Base-by-base conservation (phyloP, 1,284 basidiomycete genomes). In the Hemileia vastatrix region DNA sequence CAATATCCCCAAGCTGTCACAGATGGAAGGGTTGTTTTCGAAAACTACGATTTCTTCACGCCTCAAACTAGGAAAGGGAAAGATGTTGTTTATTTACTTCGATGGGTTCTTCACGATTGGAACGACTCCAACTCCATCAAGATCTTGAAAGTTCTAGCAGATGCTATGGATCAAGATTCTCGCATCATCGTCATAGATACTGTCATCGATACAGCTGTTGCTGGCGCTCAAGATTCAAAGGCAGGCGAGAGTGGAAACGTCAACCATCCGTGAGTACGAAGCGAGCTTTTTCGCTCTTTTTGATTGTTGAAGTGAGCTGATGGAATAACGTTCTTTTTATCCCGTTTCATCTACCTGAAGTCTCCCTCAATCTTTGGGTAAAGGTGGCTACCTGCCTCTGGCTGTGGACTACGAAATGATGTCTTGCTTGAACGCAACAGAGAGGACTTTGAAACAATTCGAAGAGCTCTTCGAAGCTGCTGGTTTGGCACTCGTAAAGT, bases 31-130 rank as follows among this genome's bases (percentile, higher is more conserved):
- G 15, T 40, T 40, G 36, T 11, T 9, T 40, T 40, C 36, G n/a
- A n/a, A n/a, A n/a, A n/a, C n/a, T n/a, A 82, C n/a, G 77, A 82
- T 65, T 82, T 81, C 70, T 78, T 82, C 40, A 69, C 71, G 43
- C 76, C 77, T 49, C 64, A 73, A 18, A 80, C 80, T 1, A 75
- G 79, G 15, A 62, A 68, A 18, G 76, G 72, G 0, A 77, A 77
- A 36, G 78, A 81, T 54, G 73, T 79, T 8, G n/a, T n/a, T n/a
- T 82, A 81, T 66, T 80, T 77, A 15, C 54, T 78, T 1, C 69
- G 73, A 6, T 63, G 67, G 21, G 71, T 78, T 32, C 80, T 66
- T 4, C 77, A 79, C 66, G 76, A 78, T 66, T 79, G 77, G 76
- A 47, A 72, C 2, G 75, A 77, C 49, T 21, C 45, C 0, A 52